These are phyloP conservation scores for Amanita molliuscula DNA, from an alignment of 768 basidiomycete genomes.

Conservation along the genomic window DNA sequence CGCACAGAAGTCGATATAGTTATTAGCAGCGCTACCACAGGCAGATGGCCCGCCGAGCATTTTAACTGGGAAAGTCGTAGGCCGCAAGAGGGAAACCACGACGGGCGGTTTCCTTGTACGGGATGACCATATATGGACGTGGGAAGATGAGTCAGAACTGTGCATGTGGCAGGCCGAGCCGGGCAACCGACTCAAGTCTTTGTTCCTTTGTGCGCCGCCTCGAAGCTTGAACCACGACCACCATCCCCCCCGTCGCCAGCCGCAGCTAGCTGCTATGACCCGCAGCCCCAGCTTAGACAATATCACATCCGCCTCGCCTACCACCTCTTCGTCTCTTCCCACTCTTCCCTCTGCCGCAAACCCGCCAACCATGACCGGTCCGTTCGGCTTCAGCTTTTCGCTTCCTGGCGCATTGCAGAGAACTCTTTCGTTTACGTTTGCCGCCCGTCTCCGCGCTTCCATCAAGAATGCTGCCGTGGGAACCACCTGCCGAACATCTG, in stretches of 20 bases:
- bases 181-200: neutral
- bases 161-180: neutral
- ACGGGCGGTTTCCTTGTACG: too few relatives aligned
- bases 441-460: neutral
- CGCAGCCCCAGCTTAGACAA: neutral
- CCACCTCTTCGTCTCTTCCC: neutral
- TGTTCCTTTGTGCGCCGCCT: neutral
- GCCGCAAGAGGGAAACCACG: too few relatives aligned
- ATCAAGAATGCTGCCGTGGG: neutral
- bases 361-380: neutral
- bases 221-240: neutral
- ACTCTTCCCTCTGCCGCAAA: neutral
- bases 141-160: conserved; percentile 1
- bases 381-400: neutral
- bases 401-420: neutral
- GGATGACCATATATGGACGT: neutral
- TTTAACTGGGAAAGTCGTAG: too few relatives aligned
- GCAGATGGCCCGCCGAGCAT: too few relatives aligned
- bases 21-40: too few relatives aligned
- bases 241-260: neutral
- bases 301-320: neutral
- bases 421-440: neutral
- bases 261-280: neutral
- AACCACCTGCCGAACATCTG: neutral
- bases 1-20: too few relatives aligned